A percentile compares a stretch with the other conserved stretches of the same genome.
phyloP scores from a whole-genome alignment of 805 yeast genomes.

The Lachancea sp. region DNA sequence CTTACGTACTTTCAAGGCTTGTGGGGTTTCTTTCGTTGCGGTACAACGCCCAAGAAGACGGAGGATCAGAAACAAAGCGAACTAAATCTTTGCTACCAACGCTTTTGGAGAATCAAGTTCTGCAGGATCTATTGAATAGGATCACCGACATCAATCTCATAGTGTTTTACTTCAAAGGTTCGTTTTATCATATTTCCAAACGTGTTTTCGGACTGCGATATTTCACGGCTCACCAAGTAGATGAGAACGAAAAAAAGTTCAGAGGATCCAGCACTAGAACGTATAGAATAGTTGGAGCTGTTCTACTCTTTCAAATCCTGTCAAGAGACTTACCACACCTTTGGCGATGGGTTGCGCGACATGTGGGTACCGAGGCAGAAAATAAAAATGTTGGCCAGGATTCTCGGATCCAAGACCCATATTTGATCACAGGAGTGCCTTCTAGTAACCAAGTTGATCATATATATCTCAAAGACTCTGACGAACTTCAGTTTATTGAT shows the following conservation, averaged over 20 bases:
- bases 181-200: slow-evolving; percentile 72
- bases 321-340: slow-evolving; percentile 33
- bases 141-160: slow-evolving; percentile 69
- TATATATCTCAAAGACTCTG: slow-evolving; percentile 52
- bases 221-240: slow-evolving; percentile 59
- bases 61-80: slow-evolving; percentile 1
- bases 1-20: slow-evolving; percentile 42
- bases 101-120: slow-evolving; percentile 11
- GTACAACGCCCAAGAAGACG: slow-evolving; percentile 8
- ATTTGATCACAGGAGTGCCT: background rate
- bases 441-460: background rate
- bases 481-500: slow-evolving; percentile 59
- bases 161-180: slow-evolving; percentile 73
- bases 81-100: background rate
- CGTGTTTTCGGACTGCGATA: slow-evolving; percentile 76
- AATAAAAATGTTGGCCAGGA: background rate
- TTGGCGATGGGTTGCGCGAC: background rate
- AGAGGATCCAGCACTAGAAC: slow-evolving; percentile 37
- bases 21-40: slow-evolving; percentile 12
- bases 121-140: slow-evolving; percentile 42
- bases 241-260: slow-evolving; percentile 27
- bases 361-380: no score
- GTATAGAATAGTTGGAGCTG: slow-evolving; percentile 68
- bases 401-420: background rate
- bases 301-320: slow-evolving; percentile 48